Base-by-base conservation (phyloP, 2,329 filamentous ascomycete genomes). In the Fusarium sororula region DNA sequence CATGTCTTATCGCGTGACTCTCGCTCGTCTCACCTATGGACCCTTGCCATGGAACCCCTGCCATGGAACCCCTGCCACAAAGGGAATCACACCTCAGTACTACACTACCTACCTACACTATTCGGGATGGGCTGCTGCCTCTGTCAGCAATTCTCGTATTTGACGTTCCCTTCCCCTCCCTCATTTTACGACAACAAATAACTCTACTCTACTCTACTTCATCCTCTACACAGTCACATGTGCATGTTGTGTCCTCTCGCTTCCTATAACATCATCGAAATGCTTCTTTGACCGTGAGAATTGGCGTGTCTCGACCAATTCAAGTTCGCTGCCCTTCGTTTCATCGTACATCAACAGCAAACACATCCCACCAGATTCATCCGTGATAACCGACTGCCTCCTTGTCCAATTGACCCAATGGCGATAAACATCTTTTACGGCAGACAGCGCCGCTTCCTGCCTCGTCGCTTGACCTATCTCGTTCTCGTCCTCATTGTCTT, bases 401-500 rank as follows among this genome's bases (percentile, higher is more conserved):
- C n/a, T 35, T 39, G 39, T 55, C 37, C 54, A 51, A 50, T 42
- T 68, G 73, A 61, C 45, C 26, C 53, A 32, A 68, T 84, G 81
- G 78, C 77, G 24, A 78, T 77, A 66, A 72, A 77, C 45, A 66
- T 75, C 24, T 50, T 89, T 47, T 85, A 87, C 58, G 87, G 87
- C 58, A 83, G 85, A 58, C 84, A 85, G 22, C 77, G 90, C 71
- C 86, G 86, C 60, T 81, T 91, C 66, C 82, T 84, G 50, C 83
- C 88, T 28, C 87, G 88, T 53, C 88, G 87, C 62, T 81, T 90
- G 71, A 86, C 86, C 24, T 79, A 88, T 59, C 81, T 91, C 28
- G 82, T 91, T 45, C 82, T 85, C 63, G 79, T 82, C 62, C 81
- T 91, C 51, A 84, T 86, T 67, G 71, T 90, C 44, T 87, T 90